Evolutionary conservation across 108 stramenopile genomes (phyloP), one percentile per base, ranked within the genome.

Genomic region (Skeletonema costatum): DNA sequence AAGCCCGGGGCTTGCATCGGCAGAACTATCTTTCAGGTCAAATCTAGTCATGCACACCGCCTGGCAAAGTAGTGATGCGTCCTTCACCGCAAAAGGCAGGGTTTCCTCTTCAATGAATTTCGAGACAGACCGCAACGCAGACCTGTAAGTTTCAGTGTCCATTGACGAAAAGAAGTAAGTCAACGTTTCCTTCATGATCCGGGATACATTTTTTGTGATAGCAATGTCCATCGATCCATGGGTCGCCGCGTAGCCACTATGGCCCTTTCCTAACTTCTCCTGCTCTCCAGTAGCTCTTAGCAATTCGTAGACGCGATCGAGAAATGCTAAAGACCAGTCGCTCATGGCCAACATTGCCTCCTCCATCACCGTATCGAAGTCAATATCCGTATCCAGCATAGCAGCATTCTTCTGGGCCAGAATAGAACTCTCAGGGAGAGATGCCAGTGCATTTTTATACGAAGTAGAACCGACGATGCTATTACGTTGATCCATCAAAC

Each of bases 271-370:
- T 16, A 84, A 61, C 74, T 94, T 96, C 65, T 94, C 95, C 61
- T 89, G 76, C 75, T 94, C 93, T 8, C 91, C 95, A 12, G 90
- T 85, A 39, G 95, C 92, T 59, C 91, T 76, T 12, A 94, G 68
- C 13, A 95, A 77, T 66, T 84, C 87, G 68, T 91, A 97, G n/a
- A 97, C 76, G 16, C 94, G 74, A 48, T 93, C 93, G 30, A 97
- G 85, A 69, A 97, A 95, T 42, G 82, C 84, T 29, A 94, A 73
- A 1, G 88, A 81, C 93, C 93, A 96, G 70, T 96, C 95, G 56
- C 85, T 78, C 82, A 93, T 82, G 10, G 91, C 88, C 50, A 76
- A 71, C 59, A 83, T 75, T 31, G 92, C 89, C 63, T 96, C 95
- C 16, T 85, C 75, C 63, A 92, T 41, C 32, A 92, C 65, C 21